phyloP scores from a whole-genome alignment of 169 alveolate genomes.

The Eimeria falciformis region DNA sequence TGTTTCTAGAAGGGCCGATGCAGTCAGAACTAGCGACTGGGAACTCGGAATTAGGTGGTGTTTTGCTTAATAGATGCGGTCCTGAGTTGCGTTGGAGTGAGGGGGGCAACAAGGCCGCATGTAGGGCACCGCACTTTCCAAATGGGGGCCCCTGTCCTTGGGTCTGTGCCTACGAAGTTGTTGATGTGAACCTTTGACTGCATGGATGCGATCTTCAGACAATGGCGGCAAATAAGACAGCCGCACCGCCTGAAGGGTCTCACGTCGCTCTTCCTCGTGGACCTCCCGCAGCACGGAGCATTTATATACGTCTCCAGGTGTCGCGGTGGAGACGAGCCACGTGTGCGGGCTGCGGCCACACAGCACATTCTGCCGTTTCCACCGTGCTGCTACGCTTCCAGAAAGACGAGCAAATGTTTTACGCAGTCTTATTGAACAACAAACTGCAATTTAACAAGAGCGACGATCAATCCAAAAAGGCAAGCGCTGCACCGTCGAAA shows the following conservation, averaged over 20 bases:
- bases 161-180: constrained; percentile 29
- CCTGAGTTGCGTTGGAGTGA: constrained; percentile 32
- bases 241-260: constrained; percentile 29
- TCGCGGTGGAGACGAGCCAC: not conserved
- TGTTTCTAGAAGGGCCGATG: too few species aligned
- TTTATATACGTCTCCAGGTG: constrained; percentile 14
- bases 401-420: too few species aligned
- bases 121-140: constrained; percentile 41
- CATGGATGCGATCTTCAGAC: constrained; percentile 24
- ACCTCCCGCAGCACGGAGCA: constrained; percentile 39
- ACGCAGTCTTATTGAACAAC: too few species aligned
- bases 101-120: constrained; percentile 3
- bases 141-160: constrained; percentile 23
- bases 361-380: not conserved
- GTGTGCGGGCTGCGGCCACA: not conserved
- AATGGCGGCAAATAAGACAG: constrained; percentile 24
- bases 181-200: constrained; percentile 20
- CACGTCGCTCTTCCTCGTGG: constrained; percentile 9
- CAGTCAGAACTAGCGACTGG: too few species aligned
- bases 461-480: too few species aligned
- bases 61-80: constrained; percentile 18
- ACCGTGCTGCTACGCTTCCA: too few species aligned
- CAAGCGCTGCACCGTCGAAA: too few species aligned
- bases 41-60: not conserved
- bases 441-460: too few species aligned